Percentiles rank a stretch among this genome's conserved stretches.
Evolutionary conservation across 805 yeast genomes (phyloP).

Genomic region (Wickerhamomyces alni): DNA sequence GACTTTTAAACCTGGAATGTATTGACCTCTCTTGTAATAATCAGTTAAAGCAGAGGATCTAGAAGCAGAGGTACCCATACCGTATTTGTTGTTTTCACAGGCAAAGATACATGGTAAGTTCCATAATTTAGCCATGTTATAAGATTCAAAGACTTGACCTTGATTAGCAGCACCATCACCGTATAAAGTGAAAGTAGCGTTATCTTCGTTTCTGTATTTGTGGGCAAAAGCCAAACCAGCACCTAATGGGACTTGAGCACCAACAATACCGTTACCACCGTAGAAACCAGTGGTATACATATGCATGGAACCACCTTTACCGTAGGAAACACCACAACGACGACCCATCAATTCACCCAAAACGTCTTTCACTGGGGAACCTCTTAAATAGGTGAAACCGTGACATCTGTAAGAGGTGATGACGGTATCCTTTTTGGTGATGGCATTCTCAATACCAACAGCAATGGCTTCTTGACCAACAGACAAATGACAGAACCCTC

Average conservation of each 20-base stretch:
- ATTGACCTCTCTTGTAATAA: constrained; percentile 98
- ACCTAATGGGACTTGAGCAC: constrained; percentile 98
- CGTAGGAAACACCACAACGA: constrained; percentile 90
- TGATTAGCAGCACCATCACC: constrained; percentile 99
- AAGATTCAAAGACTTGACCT: constrained; percentile 97
- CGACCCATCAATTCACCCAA: constrained; percentile 96
- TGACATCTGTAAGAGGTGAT: constrained; percentile 99
- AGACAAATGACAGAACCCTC: constrained; percentile 98
- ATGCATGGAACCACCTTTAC: constrained; percentile 99
- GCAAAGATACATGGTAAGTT: constrained; percentile 90
- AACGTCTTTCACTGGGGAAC: constrained; percentile 84
- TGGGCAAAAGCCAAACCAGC: constrained; percentile 98
- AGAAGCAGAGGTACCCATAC: constrained; percentile 98
- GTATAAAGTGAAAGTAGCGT: constrained; percentile 82
- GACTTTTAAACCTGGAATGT: constrained; percentile 96
- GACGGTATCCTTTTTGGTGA: constrained; percentile 75
- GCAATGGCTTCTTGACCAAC: constrained; percentile 99
- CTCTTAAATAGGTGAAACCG: constrained; percentile 96
- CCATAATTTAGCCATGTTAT: constrained; percentile 99
- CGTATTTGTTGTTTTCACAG: constrained; percentile 98
- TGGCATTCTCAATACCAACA: constrained; percentile 95
- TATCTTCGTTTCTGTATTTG: constrained; percentile 78
- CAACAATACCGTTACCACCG: constrained; percentile 99
- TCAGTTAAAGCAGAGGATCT: constrained; percentile 96
- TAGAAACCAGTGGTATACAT: constrained; percentile 93